Base-by-base conservation (phyloP, 108 stramenopile species). In the Epipyxis sp. region DNA sequence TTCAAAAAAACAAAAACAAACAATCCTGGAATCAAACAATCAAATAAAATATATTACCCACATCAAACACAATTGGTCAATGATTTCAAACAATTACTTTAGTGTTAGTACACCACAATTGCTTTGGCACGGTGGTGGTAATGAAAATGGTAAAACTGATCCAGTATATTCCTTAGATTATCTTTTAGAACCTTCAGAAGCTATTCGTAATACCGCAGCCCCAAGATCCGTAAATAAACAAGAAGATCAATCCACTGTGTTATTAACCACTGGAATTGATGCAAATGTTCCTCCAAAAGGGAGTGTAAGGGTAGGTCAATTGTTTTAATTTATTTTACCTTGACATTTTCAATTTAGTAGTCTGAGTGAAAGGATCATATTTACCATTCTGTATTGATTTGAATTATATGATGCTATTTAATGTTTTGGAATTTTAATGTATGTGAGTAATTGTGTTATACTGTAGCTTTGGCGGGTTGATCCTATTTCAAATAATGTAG, bases 81-180 rank as follows among this genome's bases (percentile, higher is more conserved):
- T n/a, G n/a, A n/a, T n/a, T n/a, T n/a, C n/a, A n/a, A 50, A 50
- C 20, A 50, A 50, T 6, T 20, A 13, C 46, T 20, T 50, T 50
- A 6, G 20, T 50, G 46, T 50, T 20, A 13, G 13, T 20, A 50
- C 46, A 50, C 46, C 46, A 50, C 46, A 74, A 42, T 10, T 74
- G 3, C 50, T 74, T 10, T 74, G 71, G 71, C 71, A 74, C 25
- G 71, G 71, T 42, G 61, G 61, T 37, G 71, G 13, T 32, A 57
- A 57, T 37, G 71, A 74, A 32, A 27, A 57, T 37, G 71, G 71
- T 32, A 74, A 74, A 74, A 39, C 71, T 6, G 71, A 74, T 57
- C 71, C 71, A 6, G 71, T 74, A 3, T 74, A 54, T 54, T 74
- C 71, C 3, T 37, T 74, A 13, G 71, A 74, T 37, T 42, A 43